Conservation (phyloP, 768 basidiomycete species). For the Wakefieldia striispora region DNA sequence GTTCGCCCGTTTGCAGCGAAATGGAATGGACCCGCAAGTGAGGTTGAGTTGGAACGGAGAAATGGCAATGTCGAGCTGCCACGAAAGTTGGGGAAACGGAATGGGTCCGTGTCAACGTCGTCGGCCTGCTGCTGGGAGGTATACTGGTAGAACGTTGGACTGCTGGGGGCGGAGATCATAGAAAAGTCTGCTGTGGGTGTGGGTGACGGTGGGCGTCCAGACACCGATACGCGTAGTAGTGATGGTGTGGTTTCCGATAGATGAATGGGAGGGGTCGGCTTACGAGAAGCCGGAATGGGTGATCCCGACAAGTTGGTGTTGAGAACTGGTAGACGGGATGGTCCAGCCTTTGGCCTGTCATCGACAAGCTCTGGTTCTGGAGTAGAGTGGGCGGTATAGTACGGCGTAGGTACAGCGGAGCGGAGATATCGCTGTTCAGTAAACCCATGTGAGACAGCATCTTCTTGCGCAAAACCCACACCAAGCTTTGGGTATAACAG, state of each 20-base stretch:
- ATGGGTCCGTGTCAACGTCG: conserved; percentile 15
- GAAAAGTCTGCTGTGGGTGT: conserved; percentile 46
- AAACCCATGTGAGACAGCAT: conserved; percentile 5
- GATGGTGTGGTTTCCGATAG: conserved; percentile 29
- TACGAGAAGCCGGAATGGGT: neutral
- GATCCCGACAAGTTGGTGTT: conserved; percentile 17
- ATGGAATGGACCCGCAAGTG: conserved; percentile 21
- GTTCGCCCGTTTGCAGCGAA: conserved; percentile 18
- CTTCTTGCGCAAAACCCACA: conserved; percentile 14
- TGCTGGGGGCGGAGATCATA: conserved; percentile 42
- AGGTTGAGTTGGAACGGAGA: conserved; percentile 28
- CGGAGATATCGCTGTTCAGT: conserved; percentile 18
- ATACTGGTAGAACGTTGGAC: conserved; percentile 33
- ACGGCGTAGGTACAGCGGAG: conserved; percentile 27
- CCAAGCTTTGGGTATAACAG: conserved; percentile 8
- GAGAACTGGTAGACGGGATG: conserved; percentile 26
- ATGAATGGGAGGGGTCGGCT: conserved; percentile 26
- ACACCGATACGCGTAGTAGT: conserved; percentile 4
- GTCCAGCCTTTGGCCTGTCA: conserved; percentile 22
- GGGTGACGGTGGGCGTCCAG: conserved; percentile 42
- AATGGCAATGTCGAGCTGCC: conserved; percentile 29
- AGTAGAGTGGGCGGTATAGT: conserved; percentile 32
- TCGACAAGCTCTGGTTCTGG: conserved; percentile 24
- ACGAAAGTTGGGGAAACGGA: conserved; percentile 24
- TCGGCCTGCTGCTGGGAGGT: conserved; percentile 27